These are phyloP conservation scores for Apophysomyces ossiformis DNA, from an alignment of 371 early-diverging fungal genomes.

Conservation along the genomic window DNA sequence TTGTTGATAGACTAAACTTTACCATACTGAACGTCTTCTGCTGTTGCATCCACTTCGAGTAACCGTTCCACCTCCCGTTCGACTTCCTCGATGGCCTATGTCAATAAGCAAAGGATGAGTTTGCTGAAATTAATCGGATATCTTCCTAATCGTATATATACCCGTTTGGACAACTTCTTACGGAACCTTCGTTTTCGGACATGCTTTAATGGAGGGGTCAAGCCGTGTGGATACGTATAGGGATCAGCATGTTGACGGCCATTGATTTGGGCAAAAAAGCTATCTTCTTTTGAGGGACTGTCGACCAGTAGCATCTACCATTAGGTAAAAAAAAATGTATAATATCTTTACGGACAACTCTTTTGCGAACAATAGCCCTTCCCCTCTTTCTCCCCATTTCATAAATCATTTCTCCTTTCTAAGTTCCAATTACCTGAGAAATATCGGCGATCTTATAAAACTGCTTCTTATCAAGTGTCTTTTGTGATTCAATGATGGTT, in stretches of 20 bases:
- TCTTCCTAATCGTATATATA: conserved; percentile 28
- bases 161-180: conserved; percentile 83
- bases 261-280: conserved; percentile 32
- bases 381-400: neutral
- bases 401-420: neutral
- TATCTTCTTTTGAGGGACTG: conserved; percentile 35
- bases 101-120: conserved; percentile 12
- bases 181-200: conserved; percentile 89
- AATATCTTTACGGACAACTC: too few species aligned
- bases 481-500: conserved; percentile 95
- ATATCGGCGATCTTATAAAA: conserved; percentile 98
- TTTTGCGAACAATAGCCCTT: neutral
- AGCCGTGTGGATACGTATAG: conserved; percentile 81
- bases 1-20: conserved; percentile 3
- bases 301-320: conserved; percentile 67
- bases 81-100: conserved; percentile 85
- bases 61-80: conserved; percentile 89
- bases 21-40: conserved; percentile 78
- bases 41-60: conserved; percentile 81
- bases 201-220: conserved; percentile 91
- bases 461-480: conserved; percentile 94
- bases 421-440: conserved; percentile 70
- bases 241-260: conserved; percentile 49
- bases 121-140: neutral
- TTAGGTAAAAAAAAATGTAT: neutral